Percentiles rank a stretch among this genome's conserved stretches.
These are phyloP conservation scores for Pleurotus cornucopiae DNA, from an alignment of 768 basidiomycete species.

Conservation along the genomic window DNA sequence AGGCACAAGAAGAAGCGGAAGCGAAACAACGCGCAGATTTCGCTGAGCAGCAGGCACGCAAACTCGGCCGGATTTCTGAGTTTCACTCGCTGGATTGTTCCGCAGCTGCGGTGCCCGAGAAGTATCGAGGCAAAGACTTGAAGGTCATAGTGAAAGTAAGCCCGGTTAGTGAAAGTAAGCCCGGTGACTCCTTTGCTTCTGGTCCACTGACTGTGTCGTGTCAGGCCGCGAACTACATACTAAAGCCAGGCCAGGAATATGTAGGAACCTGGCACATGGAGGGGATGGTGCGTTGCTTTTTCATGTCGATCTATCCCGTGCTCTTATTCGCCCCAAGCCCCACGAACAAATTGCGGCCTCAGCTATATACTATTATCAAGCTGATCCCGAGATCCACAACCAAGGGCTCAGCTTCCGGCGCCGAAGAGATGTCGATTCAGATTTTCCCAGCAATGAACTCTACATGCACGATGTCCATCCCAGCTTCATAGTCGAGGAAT, in stretches of 20 bases:
- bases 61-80: not conserved
- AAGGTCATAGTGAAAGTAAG: not conserved
- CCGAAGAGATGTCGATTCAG: not conserved
- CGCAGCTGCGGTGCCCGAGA: not conserved
- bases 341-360: constrained; percentile 14
- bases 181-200: not conserved
- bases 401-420: constrained; percentile 10
- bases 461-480: not conserved
- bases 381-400: constrained; percentile 8
- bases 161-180: too few relatives aligned
- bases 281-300: constrained; percentile 10
- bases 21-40: not conserved
- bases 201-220: not conserved
- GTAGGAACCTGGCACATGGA: constrained; percentile 16
- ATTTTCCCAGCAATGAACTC: not conserved
- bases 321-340: constrained; percentile 2
- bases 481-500: not conserved
- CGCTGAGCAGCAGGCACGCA: not conserved
- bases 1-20: not conserved
- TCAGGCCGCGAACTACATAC: constrained; percentile 13
- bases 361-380: constrained; percentile 14
- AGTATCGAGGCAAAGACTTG: not conserved
- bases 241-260: constrained; percentile 12
- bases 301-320: too few relatives aligned
- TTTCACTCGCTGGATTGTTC: not conserved